Evolutionary conservation across 257 asterid species (phyloP), one percentile per base, ranked within the genome.

Genomic region (Solanum pennellii): DNA sequence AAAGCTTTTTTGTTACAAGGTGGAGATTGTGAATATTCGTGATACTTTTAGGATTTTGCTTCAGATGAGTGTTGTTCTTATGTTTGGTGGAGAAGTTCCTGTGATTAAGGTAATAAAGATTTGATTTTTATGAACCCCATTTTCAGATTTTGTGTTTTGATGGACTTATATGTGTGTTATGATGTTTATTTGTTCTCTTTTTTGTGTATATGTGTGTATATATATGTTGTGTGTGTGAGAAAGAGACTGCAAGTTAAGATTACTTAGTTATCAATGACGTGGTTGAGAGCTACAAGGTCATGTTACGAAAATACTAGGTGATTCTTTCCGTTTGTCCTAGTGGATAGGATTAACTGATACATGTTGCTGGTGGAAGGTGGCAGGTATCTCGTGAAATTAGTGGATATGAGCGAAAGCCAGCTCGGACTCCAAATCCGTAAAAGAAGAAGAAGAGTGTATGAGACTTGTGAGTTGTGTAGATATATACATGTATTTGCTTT

Each of bases 81-180:
- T 94, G 69, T 94, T 95, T 83, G 98, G 98, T 66, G 98, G 98
- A 18, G 96, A 95, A 84, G 89, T 95, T 93, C 96, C 98, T 65
- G 95, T 95, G 1, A 88, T 95, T 71, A 95, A 95, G 96, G 98
- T 95, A 88, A 18, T n/a, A 21, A 71, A 72, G 16, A 65, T 84
- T 39, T n/a, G 37, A 76, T 12, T 42, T 86, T 72, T 41, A 12
- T 29, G 59, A n/a, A 12, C 35, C 47, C 35, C 82, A 31, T 39
- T 31, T 10, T 37, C 33, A 18, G 18, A 44, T 75, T 75, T 2
- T 41, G 14, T 76, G 83, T 76, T 76, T 41, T 76, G 4, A 29
- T 85, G 4, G 62, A 47, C 31, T 47, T 16, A 27, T 77, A 75
- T 84, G 39, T 3, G 27, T 31, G 1, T 79, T 79, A 12, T 44